Evolutionary conservation across 1,139 yeast species (phyloP).

Genomic region (Blastobotrys indianensis): DNA sequence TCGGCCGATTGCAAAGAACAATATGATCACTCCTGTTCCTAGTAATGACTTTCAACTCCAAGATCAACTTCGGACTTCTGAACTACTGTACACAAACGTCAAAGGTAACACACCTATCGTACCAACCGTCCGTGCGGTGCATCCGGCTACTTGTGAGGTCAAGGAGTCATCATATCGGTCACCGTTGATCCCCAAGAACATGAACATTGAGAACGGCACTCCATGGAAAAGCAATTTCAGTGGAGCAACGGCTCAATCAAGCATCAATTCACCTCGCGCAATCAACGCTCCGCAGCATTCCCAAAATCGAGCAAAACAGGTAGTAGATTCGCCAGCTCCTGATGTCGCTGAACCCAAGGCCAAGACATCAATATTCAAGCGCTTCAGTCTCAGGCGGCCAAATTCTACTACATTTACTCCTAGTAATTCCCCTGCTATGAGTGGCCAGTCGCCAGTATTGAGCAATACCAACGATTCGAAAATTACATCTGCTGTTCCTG

Average conservation of each 20-base stretch:
- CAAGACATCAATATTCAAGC: slow-evolving; percentile 5
- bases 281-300: too few species aligned
- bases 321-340: slow-evolving; percentile 15
- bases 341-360: background rate
- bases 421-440: background rate
- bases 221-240: slow-evolving; percentile 3
- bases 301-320: background rate
- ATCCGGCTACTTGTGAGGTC: too few species aligned
- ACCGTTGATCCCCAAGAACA: background rate
- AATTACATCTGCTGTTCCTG: background rate
- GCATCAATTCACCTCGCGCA: too few species aligned
- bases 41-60: too few species aligned
- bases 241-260: too few species aligned
- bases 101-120: too few species aligned
- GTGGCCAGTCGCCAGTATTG: background rate
- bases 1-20: too few species aligned
- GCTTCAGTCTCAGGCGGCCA: background rate
- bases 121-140: too few species aligned
- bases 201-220: background rate
- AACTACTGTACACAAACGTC: too few species aligned
- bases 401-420: background rate
- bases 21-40: too few species aligned
- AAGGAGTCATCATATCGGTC: too few species aligned
- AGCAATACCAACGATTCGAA: slow-evolving; percentile 4
- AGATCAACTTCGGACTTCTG: too few species aligned